phyloP scores from a whole-genome alignment of 2,329 filamentous ascomycete species.

The Ophiostoma himal-ulmi region DNA sequence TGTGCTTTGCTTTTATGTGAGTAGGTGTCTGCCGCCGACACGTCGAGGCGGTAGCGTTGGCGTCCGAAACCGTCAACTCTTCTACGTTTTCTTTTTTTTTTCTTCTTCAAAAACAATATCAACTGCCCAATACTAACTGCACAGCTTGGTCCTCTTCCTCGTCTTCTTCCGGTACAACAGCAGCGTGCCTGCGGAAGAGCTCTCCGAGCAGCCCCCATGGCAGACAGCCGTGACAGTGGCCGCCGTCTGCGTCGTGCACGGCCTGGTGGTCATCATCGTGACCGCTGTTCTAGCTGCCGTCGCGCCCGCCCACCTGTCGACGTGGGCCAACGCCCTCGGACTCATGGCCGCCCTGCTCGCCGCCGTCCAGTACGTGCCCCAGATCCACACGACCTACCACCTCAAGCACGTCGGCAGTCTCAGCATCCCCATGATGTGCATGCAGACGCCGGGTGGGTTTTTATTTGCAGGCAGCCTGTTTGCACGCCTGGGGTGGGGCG shows the following conservation, averaged over 20 bases:
- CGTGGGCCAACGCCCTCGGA: constrained; percentile 82
- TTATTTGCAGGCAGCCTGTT: constrained; percentile 83
- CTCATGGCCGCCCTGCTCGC: constrained; percentile 72
- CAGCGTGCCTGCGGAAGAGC: constrained; percentile 45
- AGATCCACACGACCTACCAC: constrained; percentile 86
- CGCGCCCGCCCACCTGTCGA: constrained; percentile 57
- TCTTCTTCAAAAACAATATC: no score
- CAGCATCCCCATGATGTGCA: constrained; percentile 96
- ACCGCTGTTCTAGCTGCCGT: constrained; percentile 62
- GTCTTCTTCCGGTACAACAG: constrained; percentile 75
- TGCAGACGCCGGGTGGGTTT: constrained; percentile 89
- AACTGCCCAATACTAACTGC: not conserved
- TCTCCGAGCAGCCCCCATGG: constrained; percentile 57
- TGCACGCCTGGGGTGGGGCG: constrained; percentile 67
- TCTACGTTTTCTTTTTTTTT: no score
- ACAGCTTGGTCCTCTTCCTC: constrained; percentile 83
- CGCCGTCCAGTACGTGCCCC: constrained; percentile 85
- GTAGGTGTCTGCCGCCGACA: constrained; percentile 31
- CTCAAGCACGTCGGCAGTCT: constrained; percentile 83
- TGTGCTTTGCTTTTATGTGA: constrained; percentile 87
- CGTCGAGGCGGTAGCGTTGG: no score
- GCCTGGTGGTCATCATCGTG: constrained; percentile 62
- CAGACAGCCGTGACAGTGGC: constrained; percentile 74
- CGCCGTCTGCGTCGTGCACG: constrained; percentile 66
- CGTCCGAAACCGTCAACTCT: no score